phyloP scores from a whole-genome alignment of 2,329 filamentous ascomycete genomes.

The Escovopsis sp. region DNA sequence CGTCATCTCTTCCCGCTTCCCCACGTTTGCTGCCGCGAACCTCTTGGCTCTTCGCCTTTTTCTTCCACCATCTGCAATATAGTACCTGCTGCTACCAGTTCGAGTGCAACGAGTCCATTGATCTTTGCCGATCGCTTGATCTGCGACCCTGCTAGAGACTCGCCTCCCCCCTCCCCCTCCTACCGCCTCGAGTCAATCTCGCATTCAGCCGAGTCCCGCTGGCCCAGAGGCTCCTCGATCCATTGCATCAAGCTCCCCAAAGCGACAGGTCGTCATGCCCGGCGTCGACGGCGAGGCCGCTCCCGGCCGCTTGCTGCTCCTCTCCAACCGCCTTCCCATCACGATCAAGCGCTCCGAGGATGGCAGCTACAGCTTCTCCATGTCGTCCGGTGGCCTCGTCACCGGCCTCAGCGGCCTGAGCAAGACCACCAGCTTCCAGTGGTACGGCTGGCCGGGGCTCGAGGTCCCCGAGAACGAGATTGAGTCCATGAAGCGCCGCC shows the following conservation, averaged over 20 bases:
- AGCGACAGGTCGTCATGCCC: slow-evolving; percentile 14
- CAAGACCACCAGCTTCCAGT: slow-evolving; percentile 89
- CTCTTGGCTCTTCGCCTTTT: not conserved
- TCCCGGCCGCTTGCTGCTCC: slow-evolving; percentile 53
- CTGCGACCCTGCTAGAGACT: too few species aligned
- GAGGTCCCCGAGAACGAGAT: slow-evolving; percentile 81
- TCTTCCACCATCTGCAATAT: not conserved
- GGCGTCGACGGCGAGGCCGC: slow-evolving; percentile 17
- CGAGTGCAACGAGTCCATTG: too few species aligned
- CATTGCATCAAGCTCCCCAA: not conserved
- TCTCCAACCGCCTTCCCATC: slow-evolving; percentile 90
- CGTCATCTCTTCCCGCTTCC: slow-evolving; percentile 6
- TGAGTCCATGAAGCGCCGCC: slow-evolving; percentile 53
- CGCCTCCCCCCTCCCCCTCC: not conserved
- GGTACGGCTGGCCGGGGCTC: slow-evolving; percentile 96
- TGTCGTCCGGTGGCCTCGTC: slow-evolving; percentile 93
- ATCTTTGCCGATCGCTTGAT: too few species aligned
- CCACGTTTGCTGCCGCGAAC: slow-evolving; percentile 2
- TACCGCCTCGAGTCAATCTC: too few species aligned
- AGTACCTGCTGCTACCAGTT: too few species aligned
- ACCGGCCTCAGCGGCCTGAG: slow-evolving; percentile 82
- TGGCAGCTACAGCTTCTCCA: slow-evolving; percentile 83
- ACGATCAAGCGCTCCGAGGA: slow-evolving; percentile 91
- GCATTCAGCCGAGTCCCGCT: not conserved
- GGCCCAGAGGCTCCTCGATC: not conserved